Percentiles rank a stretch among this genome's conserved stretches.
Conservation (phyloP, 1,139 yeast genomes). For the Taphrina pruni region DNA sequence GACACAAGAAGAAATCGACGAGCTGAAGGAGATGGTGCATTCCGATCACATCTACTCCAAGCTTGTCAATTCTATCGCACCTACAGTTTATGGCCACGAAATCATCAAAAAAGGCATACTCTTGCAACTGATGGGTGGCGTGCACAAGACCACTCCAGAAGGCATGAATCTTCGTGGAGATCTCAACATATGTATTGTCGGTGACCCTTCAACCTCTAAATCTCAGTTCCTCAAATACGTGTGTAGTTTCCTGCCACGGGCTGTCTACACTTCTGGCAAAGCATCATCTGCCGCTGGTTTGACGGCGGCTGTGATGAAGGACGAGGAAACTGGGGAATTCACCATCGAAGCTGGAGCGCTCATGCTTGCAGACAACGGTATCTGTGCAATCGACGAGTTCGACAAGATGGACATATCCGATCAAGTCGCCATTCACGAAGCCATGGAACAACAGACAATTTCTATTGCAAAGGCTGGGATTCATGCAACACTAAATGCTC, state of each 20-base stretch:
- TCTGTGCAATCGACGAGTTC: conserved; percentile 97
- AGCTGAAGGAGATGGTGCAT: conserved; percentile 87
- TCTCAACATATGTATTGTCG: conserved; percentile 93
- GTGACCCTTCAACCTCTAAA: conserved; percentile 97
- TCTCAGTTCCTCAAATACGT: conserved; percentile 95
- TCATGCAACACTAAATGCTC: conserved; percentile 94
- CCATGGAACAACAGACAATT: conserved; percentile 99
- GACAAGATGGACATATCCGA: conserved; percentile 96
- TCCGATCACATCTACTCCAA: conserved; percentile 85
- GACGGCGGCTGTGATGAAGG: conserved; percentile 97
- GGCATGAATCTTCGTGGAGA: conserved; percentile 97
- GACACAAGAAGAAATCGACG: conserved; percentile 81
- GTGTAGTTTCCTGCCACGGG: conserved; percentile 87
- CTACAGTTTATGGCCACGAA: conserved; percentile 97
- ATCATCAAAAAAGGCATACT: conserved; percentile 89
- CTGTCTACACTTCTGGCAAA: conserved; percentile 96
- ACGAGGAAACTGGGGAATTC: conserved; percentile 96
- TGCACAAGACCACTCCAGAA: conserved; percentile 90
- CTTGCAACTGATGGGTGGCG: conserved; percentile 91
- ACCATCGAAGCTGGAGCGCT: conserved; percentile 99
- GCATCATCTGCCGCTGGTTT: conserved; percentile 99
- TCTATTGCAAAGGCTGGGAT: conserved; percentile 98
- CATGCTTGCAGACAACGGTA: conserved; percentile 98
- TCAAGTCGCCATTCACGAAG: conserved; percentile 99
- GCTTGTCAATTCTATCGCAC: conserved; percentile 88